Base-by-base conservation (phyloP, 2,329 filamentous ascomycete genomes). In the Fusarium sp. region DNA sequence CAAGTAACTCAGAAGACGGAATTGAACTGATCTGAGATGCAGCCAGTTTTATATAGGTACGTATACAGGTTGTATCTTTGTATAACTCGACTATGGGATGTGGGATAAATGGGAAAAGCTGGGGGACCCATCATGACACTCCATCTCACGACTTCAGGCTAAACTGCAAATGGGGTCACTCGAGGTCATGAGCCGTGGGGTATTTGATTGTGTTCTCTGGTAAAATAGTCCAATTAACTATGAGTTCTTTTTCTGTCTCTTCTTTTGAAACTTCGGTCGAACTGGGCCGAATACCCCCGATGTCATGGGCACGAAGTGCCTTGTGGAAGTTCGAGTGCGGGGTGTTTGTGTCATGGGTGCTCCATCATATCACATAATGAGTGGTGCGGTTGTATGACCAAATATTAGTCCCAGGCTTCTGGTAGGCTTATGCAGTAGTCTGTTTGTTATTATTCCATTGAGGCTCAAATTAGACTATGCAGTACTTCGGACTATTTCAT, bases 81-180 rank as follows among this genome's bases (percentile, higher is more conserved):
- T 34, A 61, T 25, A 42, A 30, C 44, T 49, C n/a, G 20, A 24
- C 20, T 20, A 27, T 53, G 50, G 50, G 10, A 49, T 54, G 32
- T 27, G 62, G 70, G 71, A 57, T 75, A 75, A 75, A 75, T 75
- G 68, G 53, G 58, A 70, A 22, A 50, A 71, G 52, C 51, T 60
- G 44, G 54, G 42, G 69, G 65, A 49, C 58, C 73, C 73, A 75
- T 72, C 70, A 68, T 68, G 71, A 75, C 71, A 66, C 68, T 63
- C 57, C 57, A 62, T 73, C 30, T 40, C 15, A 40, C 29, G 43
- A 61, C 44, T 66, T 75, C 73, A 75, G 73, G 73, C 73, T 75
- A 75, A 75, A 70, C 64, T 71, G 45, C 56, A 53, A 66, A 66
- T 70, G 59, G 55, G 59, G 63, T 58, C 62, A 50, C 45, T 34